Base-by-base conservation (phyloP, 371 early-diverging fungal genomes). In the Mucor racemosus region DNA sequence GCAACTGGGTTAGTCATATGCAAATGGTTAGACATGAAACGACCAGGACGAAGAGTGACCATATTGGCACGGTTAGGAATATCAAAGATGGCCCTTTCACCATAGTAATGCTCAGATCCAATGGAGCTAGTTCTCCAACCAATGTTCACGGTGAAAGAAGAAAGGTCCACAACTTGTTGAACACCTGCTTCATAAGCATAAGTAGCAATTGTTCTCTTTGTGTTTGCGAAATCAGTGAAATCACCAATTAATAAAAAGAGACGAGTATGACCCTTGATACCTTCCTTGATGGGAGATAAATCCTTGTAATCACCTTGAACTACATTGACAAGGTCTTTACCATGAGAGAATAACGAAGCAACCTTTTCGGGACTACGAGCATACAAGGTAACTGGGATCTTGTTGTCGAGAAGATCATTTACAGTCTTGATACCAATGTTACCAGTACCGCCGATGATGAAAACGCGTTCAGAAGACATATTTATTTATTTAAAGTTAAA, bases 381-480 rank as follows among this genome's bases (percentile, higher is more conserved):
- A 53, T 65, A 65, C 1, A 74, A 19, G 3, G 79, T 79, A 4
- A 72, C 60, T 1, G 54, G 19, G 1, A 60, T 62, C 2, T 58
- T 53, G 4, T 68, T 60, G 9, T 54, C 58, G 6, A 72, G 36
- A 1, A 79, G 60, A 14, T 68, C 68, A 14, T 55, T 14, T 0
- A 73, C 74, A 21, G 54, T 31, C 6, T 44, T 58, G 5, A 36
- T 26, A 11, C 77, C 80, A 61, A 73, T 64, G n/a, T 75, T 67
- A 35, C 77, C 80, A 15, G 80, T 75, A 17, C 67, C 77, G 5
- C 80, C 77, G 31, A 79, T 19, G 26, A 79, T 48, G 48, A 66
- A 76, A 4, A 76, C 58, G 2, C 62, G 57, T 35, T 74, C 70
- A 36, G 58, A 5, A 36, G 21, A 17, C 61, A 61, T 61, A 35